Evolutionary conservation across 768 basidiomycete genomes (phyloP), one percentile per base, ranked within the genome.

Genomic region (Leucogyrophana mollusca): DNA sequence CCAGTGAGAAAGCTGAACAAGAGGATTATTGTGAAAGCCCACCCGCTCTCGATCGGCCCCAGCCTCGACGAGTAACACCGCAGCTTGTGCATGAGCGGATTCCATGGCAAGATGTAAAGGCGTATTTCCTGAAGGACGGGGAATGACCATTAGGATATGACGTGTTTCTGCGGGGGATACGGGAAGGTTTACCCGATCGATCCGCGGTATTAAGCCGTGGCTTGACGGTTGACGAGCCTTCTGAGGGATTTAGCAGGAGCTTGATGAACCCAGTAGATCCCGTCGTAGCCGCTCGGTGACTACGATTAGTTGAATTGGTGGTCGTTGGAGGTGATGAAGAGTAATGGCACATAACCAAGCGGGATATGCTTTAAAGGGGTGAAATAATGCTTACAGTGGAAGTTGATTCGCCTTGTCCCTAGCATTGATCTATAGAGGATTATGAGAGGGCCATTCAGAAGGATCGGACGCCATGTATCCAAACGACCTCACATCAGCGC

Each of bases 71-170:
- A 99, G 76, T 40, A 88, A 65, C 2, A 93, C 88, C 9, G 95
- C 95, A 13, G 84, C 88, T 61, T 92, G 85, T 11, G 90, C 95
- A 60, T 97, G 90, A 14, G 86, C 95, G 44, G 90, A 93, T 58
- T 99, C 95, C 86, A 99, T 88, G 14, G 95, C 94, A 24, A 99
- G 80, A 74, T 99, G 96, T 30, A 99, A 71, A 2, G 96, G 93
- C 2, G 96, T 97, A 60, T 97, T 96, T 41, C 95, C 94, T 90
- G 58, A 43, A n/a, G 46, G 56, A 56, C 36, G 40, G 49, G 22
- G 47, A 14, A n/a, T n/a, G n/a, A 16, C 32, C 18, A 9, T 10
- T 22, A 17, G 35, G 30, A 40, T 14, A 43, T 41, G 25, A 33
- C 9, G 21, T 16, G 35, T 40, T 18, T 36, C 23, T 27, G 24